Conservation (phyloP, 1,284 basidiomycete species). For the Vanrija pseudolonga region DNA sequence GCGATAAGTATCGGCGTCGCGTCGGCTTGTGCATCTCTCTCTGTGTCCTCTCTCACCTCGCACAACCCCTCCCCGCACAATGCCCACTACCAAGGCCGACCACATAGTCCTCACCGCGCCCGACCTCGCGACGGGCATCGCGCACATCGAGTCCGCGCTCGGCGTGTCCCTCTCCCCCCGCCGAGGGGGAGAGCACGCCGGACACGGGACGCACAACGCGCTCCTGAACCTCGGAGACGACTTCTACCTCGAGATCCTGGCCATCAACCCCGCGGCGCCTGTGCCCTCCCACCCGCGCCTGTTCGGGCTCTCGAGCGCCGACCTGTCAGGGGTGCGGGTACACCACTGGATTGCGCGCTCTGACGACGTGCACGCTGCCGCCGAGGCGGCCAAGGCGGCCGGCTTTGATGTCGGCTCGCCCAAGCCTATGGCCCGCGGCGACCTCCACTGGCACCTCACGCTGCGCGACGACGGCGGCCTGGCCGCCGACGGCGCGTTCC, state of each 20-base stretch:
- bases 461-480: constrained; percentile 4
- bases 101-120: constrained; percentile 7
- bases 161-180: constrained; percentile 4
- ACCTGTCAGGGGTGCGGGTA: background rate
- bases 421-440: constrained; percentile 2
- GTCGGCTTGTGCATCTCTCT: no score
- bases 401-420: constrained; percentile 3
- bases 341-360: constrained; percentile 3
- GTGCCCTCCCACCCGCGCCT: background rate
- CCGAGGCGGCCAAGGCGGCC: background rate
- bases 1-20: no score
- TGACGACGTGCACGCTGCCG: background rate
- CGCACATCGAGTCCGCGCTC: constrained; percentile 1
- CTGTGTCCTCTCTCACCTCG: no score
- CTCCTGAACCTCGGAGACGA: constrained; percentile 7
- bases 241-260: constrained; percentile 8
- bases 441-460: constrained; percentile 7
- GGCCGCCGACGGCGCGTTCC: constrained; percentile 1
- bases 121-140: constrained; percentile 4
- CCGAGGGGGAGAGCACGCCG: constrained; percentile 4
- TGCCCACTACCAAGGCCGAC: constrained; percentile 4
- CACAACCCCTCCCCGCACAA: background rate
- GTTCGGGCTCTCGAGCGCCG: constrained; percentile 1
- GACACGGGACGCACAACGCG: constrained; percentile 9
- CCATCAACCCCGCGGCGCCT: constrained; percentile 1